Conservation (phyloP, 805 yeast genomes). For the Zygosaccharomyces pseudorouxii region DNA sequence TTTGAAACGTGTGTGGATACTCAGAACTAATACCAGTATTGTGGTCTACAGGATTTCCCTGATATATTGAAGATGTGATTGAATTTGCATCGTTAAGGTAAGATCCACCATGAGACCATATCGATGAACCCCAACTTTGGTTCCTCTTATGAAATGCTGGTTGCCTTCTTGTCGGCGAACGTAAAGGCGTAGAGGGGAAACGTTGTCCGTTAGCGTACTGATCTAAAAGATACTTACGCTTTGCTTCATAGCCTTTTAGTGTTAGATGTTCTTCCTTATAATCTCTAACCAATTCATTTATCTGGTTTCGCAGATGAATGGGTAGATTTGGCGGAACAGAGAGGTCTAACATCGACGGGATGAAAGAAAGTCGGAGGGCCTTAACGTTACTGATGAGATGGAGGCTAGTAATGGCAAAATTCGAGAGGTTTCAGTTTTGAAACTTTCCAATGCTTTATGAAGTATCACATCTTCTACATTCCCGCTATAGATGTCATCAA, state of each 20-base stretch:
- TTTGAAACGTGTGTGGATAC: conserved; percentile 2
- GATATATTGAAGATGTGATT: conserved; percentile 18
- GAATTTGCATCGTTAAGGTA: conserved; percentile 32
- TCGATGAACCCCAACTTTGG: conserved; percentile 12
- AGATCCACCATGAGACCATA: conserved; percentile 4
- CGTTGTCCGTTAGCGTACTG: conserved; percentile 14
- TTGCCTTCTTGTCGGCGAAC: conserved; percentile 5
- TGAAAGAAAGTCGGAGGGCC: background rate
- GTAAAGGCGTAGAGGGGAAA: conserved; percentile 11
- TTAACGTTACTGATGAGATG: background rate
- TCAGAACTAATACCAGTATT: conserved; percentile 4
- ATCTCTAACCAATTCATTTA: conserved; percentile 45
- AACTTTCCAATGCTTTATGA: background rate
- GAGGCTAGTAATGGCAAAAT: too few species aligned
- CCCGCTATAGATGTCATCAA: too few species aligned
- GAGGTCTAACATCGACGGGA: conserved; percentile 34
- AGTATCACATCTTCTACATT: too few species aligned
- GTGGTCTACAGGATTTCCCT: conserved; percentile 15
- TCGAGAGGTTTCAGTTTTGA: too few species aligned
- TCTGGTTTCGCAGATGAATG: conserved; percentile 33
- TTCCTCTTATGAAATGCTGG: conserved; percentile 8
- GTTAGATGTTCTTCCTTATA: conserved; percentile 67
- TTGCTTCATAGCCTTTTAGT: conserved; percentile 64
- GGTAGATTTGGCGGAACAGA: conserved; percentile 44
- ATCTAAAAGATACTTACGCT: conserved; percentile 37